Base-by-base conservation (phyloP, 352 stramenopile genomes). In the Globisporangium irregulare region DNA sequence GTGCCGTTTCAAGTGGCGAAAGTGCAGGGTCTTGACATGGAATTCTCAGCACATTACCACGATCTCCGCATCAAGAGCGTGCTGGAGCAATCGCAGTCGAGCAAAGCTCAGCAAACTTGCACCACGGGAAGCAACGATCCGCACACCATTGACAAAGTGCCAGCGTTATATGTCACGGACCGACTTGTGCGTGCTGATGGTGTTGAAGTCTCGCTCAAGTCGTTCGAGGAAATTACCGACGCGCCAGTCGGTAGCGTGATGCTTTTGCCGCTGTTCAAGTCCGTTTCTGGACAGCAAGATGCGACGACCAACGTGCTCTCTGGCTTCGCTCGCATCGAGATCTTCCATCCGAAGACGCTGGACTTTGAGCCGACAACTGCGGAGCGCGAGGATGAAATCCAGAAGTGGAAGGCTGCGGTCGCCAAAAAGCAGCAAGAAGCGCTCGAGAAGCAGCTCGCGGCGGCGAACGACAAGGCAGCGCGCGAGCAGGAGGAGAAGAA, bases 321-420 rank as follows among this genome's bases (percentile, higher is more conserved):
- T 18, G 81, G 80, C 32, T 91, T 91, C 61, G 81, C 80, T 18
- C 80, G 80, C 12, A 76, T 91, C 22, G 80, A 91, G 68, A 86
- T 91, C 38, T 69, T 91, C 32, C 72, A 68, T 0, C 78, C 83
- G 0, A 72, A 73, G 34, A 67, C 65, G n/a, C 69, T 91, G n/a
- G 67, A 81, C 51, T 89, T 91, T 56, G 74, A 84, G 50, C 69
- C 80, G 10, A 80, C 75, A 12, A 82, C 71, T 0, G 29, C 59
- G 0, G 64, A 75, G 38, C 72, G 81, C 25, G 57, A 79, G 34
- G 58, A 62, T 15, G 71, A 76, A 9, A 53, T 91, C n/a, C 27
- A 67, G 29, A 48, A 66, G 20, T 89, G 80, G 78, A 62, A 80
- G 8, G 50, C 73, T 14, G 58, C 70, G 0, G 67, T 80, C 2